Conservation (phyloP, 805 yeast genomes). For the Hanseniaspora vineae region DNA sequence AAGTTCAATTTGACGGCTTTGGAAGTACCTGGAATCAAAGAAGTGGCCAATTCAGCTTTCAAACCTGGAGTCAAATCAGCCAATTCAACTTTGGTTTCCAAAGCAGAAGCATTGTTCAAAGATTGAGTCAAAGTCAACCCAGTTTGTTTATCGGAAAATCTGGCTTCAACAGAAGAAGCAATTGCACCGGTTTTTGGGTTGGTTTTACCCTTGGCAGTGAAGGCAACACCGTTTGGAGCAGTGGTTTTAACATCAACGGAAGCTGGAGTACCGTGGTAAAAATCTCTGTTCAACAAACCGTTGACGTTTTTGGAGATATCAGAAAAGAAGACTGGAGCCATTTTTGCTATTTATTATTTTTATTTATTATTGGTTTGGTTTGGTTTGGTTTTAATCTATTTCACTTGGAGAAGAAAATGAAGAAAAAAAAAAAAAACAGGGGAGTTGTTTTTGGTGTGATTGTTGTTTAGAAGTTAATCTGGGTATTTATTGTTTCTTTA, state of each 20-base stretch:
- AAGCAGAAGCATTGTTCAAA: conserved; percentile 88
- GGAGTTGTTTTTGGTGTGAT: too few species aligned
- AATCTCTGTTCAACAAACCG: conserved; percentile 81
- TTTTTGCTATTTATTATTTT: conserved; percentile 11
- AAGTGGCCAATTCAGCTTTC: conserved; percentile 81
- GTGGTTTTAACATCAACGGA: conserved; percentile 79
- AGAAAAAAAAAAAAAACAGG: too few species aligned
- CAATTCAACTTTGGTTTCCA: conserved; percentile 88
- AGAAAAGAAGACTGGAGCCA: conserved; percentile 84
- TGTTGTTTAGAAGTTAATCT: too few species aligned
- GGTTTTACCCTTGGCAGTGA: conserved; percentile 86
- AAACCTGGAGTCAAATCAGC: conserved; percentile 89
- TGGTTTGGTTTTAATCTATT: background rate
- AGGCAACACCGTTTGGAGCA: conserved; percentile 94
- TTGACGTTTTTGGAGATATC: conserved; percentile 89
- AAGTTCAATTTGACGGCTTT: conserved; percentile 84
- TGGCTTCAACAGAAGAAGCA: conserved; percentile 82
- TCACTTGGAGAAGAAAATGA: background rate
- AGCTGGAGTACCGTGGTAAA: conserved; percentile 83
- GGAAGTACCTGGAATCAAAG: conserved; percentile 73
- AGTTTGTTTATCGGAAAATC: conserved; percentile 81
- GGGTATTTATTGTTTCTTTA: too few species aligned
- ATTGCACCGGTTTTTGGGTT: conserved; percentile 67
- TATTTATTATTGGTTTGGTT: background rate
- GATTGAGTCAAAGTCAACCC: conserved; percentile 94